Evolutionary conservation across 1,139 yeast genomes (phyloP).

Genomic region (Sugiyamaella xylanicola): DNA sequence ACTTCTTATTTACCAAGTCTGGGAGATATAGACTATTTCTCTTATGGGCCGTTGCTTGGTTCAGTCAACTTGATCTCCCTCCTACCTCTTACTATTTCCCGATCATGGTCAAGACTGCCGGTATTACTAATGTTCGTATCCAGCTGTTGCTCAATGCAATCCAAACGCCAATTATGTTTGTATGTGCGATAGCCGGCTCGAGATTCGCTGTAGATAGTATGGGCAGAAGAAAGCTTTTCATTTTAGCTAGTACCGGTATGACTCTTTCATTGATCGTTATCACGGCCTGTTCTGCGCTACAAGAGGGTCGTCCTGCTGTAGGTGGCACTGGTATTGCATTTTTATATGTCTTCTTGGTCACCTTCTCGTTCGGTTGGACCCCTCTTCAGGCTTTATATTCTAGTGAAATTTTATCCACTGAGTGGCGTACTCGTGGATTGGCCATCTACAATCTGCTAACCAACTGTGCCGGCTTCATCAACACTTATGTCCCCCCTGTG

Average conservation of each 20-base stretch:
- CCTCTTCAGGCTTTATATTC: constrained; percentile 22
- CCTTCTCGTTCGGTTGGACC: constrained; percentile 24
- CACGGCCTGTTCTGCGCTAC: constrained; percentile 23
- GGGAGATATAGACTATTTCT: constrained; percentile 18
- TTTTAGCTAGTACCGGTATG: constrained; percentile 24
- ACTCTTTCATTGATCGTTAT: constrained; percentile 25
- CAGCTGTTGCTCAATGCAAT: constrained; percentile 22
- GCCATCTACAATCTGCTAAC: constrained; percentile 18
- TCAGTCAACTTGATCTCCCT: constrained; percentile 19
- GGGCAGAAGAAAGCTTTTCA: constrained; percentile 25
- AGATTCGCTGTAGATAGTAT: constrained; percentile 22
- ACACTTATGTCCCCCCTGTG: constrained; percentile 22
- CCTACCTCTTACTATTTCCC: constrained; percentile 25
- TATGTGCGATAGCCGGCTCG: constrained; percentile 20
- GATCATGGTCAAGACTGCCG: constrained; percentile 23
- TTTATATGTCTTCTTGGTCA: constrained; percentile 19
- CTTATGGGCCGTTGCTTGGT: constrained; percentile 20
- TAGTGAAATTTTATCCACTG: constrained; percentile 20
- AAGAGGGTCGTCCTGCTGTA: constrained; percentile 19
- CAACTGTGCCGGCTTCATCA: constrained; percentile 17
- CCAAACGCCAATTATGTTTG: constrained; percentile 21
- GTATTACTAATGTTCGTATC: constrained; percentile 18
- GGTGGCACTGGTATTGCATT: constrained; percentile 21
- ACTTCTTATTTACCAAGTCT: constrained; percentile 19
- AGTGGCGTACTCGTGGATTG: constrained; percentile 19